Conservation (phyloP, 202 grass and related monocot genomes). For the Schoenoplectus tabernaemontani region DNA sequence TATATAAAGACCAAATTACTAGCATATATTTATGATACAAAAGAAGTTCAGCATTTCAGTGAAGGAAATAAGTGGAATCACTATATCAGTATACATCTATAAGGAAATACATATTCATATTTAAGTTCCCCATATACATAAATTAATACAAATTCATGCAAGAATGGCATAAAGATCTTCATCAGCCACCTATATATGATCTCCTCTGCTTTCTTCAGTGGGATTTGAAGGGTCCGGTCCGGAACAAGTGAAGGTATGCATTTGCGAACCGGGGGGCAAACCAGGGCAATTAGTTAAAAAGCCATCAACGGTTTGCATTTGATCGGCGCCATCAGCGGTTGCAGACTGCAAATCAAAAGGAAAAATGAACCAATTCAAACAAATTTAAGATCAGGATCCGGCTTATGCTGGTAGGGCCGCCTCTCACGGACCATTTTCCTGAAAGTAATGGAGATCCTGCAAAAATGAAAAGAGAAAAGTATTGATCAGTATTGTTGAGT, state of each 20-base stretch:
- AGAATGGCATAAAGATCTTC: background rate
- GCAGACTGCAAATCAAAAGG: background rate
- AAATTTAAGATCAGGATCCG: conserved; percentile 32
- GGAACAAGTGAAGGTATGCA: too few relatives aligned
- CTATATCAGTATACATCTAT: background rate
- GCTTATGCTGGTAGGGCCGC: conserved; percentile 22
- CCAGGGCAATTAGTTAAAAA: too few relatives aligned
- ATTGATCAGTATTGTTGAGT: background rate
- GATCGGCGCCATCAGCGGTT: background rate
- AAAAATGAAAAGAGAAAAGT: background rate
- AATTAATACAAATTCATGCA: background rate
- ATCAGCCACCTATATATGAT: background rate
- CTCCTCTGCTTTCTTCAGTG: background rate
- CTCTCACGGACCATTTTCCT: conserved; percentile 45
- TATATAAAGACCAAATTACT: too few relatives aligned
- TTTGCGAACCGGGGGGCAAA: too few relatives aligned
- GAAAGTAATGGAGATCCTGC: conserved; percentile 67
- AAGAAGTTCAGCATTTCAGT: too few relatives aligned
- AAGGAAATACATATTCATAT: background rate
- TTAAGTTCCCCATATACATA: background rate
- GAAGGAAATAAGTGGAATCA: too few relatives aligned
- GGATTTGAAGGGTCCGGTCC: background rate
- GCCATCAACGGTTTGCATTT: background rate
- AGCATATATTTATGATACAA: too few relatives aligned
- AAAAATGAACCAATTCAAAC: background rate